Evolutionary conservation across 1,284 basidiomycete species (phyloP), one percentile per base, ranked within the genome.

Genomic region (Thelephora terrestris): DNA sequence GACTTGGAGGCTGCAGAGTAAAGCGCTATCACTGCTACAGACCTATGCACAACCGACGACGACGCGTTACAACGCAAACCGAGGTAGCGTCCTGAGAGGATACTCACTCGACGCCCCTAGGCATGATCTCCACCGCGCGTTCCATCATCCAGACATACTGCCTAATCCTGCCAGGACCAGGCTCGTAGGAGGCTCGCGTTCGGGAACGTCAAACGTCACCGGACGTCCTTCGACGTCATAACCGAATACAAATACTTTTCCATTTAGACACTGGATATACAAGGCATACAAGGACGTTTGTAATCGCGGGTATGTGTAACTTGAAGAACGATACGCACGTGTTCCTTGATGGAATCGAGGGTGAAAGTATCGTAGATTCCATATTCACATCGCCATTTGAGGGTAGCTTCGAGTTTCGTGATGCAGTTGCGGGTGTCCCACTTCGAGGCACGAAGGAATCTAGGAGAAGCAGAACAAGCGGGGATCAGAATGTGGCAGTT

Each of bases 131-230:
- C 29, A 84, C 69, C n/a, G 71, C 65, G 2, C 81, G 75, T 58
- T 89, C 86, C 16, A 89, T 59, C 65, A 80, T 71, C 76, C 81
- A 93, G 29, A 91, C 79, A 0, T 76, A 69, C 60, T 79, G 87
- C 48, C 89, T 76, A 45, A 93, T 76, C 64, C 92, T 89, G 35
- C 84, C 72, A 0, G 74, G 73, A 18, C 75, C 68, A n/a, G n/a
- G n/a, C 53, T 82, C 84, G n/a, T 79, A 74, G 0, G 89, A 92
- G 63, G 92, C 63, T 93, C 89, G 39, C 79, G 76, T 53, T 82
- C 86, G 0, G 90, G 91, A 36, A 84, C 77, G 69, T 92, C 75
- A 66, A 91, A 92, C 35, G 86, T 62, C 1, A 75, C 80, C 0
- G 91, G 90, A 50, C 87, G 69, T 7, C 82, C 67, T 48, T 70